These are phyloP conservation scores for Thalassiosira profunda DNA, from an alignment of 108 stramenopile species.

Conservation along the genomic window DNA sequence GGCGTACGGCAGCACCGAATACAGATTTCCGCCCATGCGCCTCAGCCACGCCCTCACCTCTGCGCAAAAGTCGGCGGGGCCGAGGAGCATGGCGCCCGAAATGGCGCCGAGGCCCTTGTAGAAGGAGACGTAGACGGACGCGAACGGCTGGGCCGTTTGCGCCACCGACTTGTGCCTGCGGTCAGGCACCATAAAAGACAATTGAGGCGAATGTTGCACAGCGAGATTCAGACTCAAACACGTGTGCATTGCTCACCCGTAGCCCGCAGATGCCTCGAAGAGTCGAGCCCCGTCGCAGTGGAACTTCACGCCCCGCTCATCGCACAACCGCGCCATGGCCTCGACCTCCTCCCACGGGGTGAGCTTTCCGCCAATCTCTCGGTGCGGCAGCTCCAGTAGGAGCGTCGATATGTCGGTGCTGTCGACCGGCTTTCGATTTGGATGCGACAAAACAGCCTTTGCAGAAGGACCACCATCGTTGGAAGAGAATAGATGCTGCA, in stretches of 20 bases:
- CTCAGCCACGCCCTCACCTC: constrained; percentile 79
- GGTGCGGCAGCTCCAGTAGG: constrained; percentile 84
- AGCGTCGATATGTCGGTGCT: constrained; percentile 44
- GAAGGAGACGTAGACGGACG: constrained; percentile 81
- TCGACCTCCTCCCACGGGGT: constrained; percentile 72
- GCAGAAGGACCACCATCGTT: not conserved
- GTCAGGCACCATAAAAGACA: not conserved
- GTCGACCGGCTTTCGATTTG: constrained; percentile 1
- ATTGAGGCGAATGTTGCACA: not conserved
- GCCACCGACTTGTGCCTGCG: constrained; percentile 19
- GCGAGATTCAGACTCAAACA: not conserved
- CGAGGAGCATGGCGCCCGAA: constrained; percentile 82
- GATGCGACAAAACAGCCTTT: not conserved
- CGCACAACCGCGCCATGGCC: constrained; percentile 47
- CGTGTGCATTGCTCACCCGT: constrained; percentile 47
- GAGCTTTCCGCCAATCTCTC: constrained; percentile 83
- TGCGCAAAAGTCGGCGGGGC: constrained; percentile 57
- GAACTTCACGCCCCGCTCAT: constrained; percentile 47
- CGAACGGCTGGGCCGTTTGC: constrained; percentile 63
- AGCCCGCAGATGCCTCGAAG: constrained; percentile 75
- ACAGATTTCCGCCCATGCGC: constrained; percentile 87
- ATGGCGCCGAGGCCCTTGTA: constrained; percentile 85
- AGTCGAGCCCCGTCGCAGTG: constrained; percentile 91
- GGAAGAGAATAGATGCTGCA: constrained; percentile 13
- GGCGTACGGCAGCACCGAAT: constrained; percentile 70